A percentile compares a stretch with the other conserved stretches of the same genome.
Conservation (phyloP, 306 rosid genomes). For the Sindora glabra region DNA sequence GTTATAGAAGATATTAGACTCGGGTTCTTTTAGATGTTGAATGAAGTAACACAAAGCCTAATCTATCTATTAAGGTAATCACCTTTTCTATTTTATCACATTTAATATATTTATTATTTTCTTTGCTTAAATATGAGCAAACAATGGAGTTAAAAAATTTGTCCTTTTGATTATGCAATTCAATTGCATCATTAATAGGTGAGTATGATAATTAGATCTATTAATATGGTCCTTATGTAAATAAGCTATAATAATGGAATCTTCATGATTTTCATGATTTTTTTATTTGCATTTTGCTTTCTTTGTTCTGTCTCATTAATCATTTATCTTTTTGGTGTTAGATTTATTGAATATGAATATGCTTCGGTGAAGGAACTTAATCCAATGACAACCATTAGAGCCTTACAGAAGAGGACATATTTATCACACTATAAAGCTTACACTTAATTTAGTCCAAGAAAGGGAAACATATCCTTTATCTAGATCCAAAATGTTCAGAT, state of each 20-base stretch:
- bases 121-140: background rate
- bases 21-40: conserved; percentile 87
- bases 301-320: background rate
- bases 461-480: conserved; percentile 95
- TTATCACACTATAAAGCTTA: conserved; percentile 74
- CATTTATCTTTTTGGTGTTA: background rate
- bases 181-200: too few species aligned
- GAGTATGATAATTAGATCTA: too few species aligned
- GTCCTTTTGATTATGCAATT: too few species aligned
- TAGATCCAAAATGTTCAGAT: conserved; percentile 93
- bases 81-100: background rate
- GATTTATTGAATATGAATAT: background rate
- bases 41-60: conserved; percentile 93
- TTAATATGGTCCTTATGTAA: too few species aligned
- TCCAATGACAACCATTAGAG: conserved; percentile 97
- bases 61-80: conserved; percentile 86
- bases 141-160: too few species aligned
- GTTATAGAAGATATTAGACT: conserved; percentile 99
- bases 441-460: conserved; percentile 94
- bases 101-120: background rate
- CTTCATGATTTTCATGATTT: too few species aligned
- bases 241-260: too few species aligned
- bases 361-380: conserved; percentile 68
- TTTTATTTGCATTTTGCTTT: background rate
- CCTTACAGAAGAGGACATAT: conserved; percentile 93